Percentiles rank a stretch among this genome's conserved stretches.
phyloP scores from a whole-genome alignment of 495 filamentous ascomycete species.

The Hypoxylon intermedium region DNA sequence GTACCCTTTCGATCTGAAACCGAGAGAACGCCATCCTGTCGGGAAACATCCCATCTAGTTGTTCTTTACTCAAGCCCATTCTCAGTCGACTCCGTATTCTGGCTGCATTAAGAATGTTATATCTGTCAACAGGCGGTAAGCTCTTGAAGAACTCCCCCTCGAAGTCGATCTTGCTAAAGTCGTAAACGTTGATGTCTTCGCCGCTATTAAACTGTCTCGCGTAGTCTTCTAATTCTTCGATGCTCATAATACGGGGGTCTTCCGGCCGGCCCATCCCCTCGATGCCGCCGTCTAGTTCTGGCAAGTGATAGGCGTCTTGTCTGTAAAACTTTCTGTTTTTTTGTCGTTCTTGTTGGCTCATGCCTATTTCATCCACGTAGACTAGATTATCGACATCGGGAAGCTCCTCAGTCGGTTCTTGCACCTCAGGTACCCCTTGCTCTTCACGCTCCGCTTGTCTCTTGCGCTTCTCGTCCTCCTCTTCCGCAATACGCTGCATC shows the following conservation, averaged over 20 bases:
- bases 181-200: constrained; percentile 97
- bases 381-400: constrained; percentile 72
- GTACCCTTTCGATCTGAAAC: constrained; percentile 94
- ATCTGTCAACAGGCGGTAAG: constrained; percentile 86
- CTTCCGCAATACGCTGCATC: constrained; percentile 86
- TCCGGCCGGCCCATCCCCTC: constrained; percentile 86
- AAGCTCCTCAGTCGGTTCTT: constrained; percentile 68
- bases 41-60: constrained; percentile 94
- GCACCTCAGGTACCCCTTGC: constrained; percentile 36
- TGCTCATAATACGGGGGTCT: constrained; percentile 92
- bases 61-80: constrained; percentile 96
- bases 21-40: constrained; percentile 96
- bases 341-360: constrained; percentile 77
- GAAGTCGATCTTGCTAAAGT: constrained; percentile 98
- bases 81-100: constrained; percentile 82
- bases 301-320: constrained; percentile 92
- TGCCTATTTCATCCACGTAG: constrained; percentile 86
- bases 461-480: constrained; percentile 73
- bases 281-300: constrained; percentile 76
- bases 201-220: constrained; percentile 88
- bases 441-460: constrained; percentile 48
- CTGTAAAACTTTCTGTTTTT: constrained; percentile 81
- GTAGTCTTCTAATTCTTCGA: constrained; percentile 91
- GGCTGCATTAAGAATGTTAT: constrained; percentile 96
- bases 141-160: constrained; percentile 91